Conservation (phyloP, 2,329 filamentous ascomycete genomes). For the Phyllosticta citribraziliensis region DNA sequence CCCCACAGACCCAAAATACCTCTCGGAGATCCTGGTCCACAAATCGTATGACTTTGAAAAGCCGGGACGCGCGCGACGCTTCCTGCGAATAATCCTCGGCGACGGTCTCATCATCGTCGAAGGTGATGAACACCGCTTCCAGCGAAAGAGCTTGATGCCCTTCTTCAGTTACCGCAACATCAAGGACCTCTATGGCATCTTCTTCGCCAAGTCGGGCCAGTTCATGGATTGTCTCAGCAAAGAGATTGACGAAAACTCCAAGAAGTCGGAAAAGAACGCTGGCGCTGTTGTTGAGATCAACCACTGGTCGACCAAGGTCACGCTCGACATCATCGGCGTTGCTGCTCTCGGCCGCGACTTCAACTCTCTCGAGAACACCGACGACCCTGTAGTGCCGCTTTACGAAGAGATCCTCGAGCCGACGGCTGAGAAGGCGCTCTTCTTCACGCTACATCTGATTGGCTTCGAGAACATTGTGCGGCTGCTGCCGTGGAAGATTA, state of each 20-base stretch:
- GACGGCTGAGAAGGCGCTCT: slow-evolving; percentile 36
- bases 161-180: slow-evolving; percentile 80
- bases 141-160: slow-evolving; percentile 66
- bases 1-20: slow-evolving; percentile 29
- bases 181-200: slow-evolving; percentile 73
- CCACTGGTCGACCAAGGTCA: slow-evolving; percentile 35
- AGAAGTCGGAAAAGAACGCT: slow-evolving; percentile 11
- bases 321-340: slow-evolving; percentile 38
- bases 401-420: slow-evolving; percentile 39
- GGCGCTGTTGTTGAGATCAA: slow-evolving; percentile 30
- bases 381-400: slow-evolving; percentile 32
- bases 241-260: slow-evolving; percentile 34
- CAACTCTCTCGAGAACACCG: slow-evolving; percentile 28
- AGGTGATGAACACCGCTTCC: slow-evolving; percentile 40
- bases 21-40: slow-evolving; percentile 44
- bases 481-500: slow-evolving; percentile 39
- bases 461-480: slow-evolving; percentile 29
- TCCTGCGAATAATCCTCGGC: slow-evolving; percentile 40
- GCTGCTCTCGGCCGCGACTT: slow-evolving; percentile 37
- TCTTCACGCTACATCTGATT: slow-evolving; percentile 31
- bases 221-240: slow-evolving; percentile 53
- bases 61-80: slow-evolving; percentile 32
- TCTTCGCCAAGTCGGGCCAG: slow-evolving; percentile 69
- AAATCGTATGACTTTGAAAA: slow-evolving; percentile 47
- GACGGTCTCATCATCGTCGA: slow-evolving; percentile 43